Percentiles rank a stretch among this genome's conserved stretches.
Conservation (phyloP, 2,329 filamentous ascomycete species). For the Pseudonectria foliicola region DNA sequence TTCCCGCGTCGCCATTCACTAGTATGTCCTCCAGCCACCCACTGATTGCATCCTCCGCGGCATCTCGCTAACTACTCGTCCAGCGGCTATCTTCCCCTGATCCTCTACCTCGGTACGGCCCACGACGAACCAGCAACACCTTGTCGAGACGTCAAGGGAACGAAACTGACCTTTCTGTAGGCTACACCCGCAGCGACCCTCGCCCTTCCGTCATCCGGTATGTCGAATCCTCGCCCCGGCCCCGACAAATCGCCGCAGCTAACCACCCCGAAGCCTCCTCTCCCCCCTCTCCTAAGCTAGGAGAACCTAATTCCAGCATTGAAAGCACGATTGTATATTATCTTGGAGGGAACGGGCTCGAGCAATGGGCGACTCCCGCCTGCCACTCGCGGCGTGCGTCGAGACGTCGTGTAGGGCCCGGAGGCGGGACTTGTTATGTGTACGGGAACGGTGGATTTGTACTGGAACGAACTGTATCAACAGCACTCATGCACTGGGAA, state of each 20-base stretch:
- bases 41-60: not conserved
- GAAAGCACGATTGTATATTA: constrained; percentile 19
- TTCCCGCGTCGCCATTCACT: constrained; percentile 89
- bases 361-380: constrained; percentile 8
- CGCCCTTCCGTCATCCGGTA: constrained; percentile 65
- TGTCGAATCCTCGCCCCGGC: constrained; percentile 8
- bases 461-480: constrained; percentile 21
- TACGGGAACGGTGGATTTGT: constrained; percentile 14
- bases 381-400: constrained; percentile 23
- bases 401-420: constrained; percentile 12
- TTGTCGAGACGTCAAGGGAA: constrained; percentile 7
- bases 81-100: constrained; percentile 92
- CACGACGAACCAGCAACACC: constrained; percentile 14
- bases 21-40: constrained; percentile 53
- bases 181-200: constrained; percentile 91
- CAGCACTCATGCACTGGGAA: constrained; percentile 5
- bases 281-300: constrained; percentile 53
- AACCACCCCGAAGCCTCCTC: constrained; percentile 41
- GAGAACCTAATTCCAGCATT: constrained; percentile 6
- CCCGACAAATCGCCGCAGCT: constrained; percentile 14
- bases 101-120: constrained; percentile 82
- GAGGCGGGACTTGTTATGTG: constrained; percentile 11
- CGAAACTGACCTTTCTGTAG: constrained; percentile 40
- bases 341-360: constrained; percentile 6
- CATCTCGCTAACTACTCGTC: constrained; percentile 27